Conservation (phyloP, 441 rosid genomes). For the Gossypium gossypioides region DNA sequence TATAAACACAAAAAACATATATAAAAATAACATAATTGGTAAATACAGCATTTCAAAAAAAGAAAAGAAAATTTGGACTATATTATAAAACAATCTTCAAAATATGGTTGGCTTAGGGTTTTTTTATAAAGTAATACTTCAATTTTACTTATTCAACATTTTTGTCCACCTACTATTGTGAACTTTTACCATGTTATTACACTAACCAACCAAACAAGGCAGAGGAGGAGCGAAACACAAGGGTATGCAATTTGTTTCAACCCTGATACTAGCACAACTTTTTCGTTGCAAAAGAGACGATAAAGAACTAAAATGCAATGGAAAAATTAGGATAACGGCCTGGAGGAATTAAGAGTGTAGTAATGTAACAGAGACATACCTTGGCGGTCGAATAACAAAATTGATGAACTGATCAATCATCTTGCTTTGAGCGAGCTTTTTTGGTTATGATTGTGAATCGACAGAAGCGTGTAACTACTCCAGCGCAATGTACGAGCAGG, state of each 20-base stretch:
- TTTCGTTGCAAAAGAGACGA: not conserved
- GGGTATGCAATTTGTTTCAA: not conserved
- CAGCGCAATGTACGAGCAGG: conserved; percentile 6
- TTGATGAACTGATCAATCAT: conserved; percentile 94
- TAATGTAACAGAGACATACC: conserved; percentile 31
- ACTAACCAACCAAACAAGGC: not conserved
- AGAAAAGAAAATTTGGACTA: too few species aligned
- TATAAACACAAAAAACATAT: too few species aligned
- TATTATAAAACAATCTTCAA: too few species aligned
- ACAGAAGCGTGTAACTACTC: conserved; percentile 3
- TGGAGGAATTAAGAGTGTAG: not conserved
- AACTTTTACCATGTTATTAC: too few species aligned
- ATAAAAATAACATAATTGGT: too few species aligned
- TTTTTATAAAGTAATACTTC: too few species aligned
- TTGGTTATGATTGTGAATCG: conserved; percentile 1
- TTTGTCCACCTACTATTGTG: too few species aligned
- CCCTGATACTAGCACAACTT: not conserved
- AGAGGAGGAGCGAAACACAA: not conserved
- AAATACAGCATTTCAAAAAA: too few species aligned
- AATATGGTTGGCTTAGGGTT: too few species aligned
- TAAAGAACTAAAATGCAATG: not conserved
- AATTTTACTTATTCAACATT: too few species aligned
- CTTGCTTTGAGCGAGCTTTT: conserved; percentile 24
- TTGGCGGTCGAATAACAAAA: conserved; percentile 90
- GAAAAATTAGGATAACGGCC: not conserved